Evolutionary conservation across 352 stramenopile species (phyloP), one percentile per base, ranked within the genome.

Genomic region (Phytophthora foliorum): DNA sequence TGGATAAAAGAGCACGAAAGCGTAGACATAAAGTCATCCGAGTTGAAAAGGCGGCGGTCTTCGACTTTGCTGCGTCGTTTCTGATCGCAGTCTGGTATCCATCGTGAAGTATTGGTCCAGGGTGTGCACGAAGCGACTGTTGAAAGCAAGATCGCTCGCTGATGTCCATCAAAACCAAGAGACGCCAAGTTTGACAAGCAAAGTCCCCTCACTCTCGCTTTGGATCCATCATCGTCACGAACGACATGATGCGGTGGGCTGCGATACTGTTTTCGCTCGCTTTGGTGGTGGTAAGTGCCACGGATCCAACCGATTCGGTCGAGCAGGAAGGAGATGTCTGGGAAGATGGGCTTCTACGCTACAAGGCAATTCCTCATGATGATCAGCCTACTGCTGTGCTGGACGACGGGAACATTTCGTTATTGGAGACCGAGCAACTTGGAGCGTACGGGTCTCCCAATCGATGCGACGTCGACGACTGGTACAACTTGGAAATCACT

Each of bases 81-180:
- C n/a, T n/a, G n/a, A n/a, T n/a, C n/a, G n/a, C n/a, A n/a, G n/a
- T n/a, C n/a, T n/a, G n/a, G n/a, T n/a, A n/a, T n/a, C n/a, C n/a
- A n/a, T n/a, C n/a, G n/a, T n/a, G n/a, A n/a, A n/a, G n/a, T n/a
- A n/a, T n/a, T n/a, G n/a, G n/a, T n/a, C n/a, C n/a, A n/a, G n/a
- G n/a, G n/a, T n/a, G 32, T 39, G 32, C 10, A 17, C 10, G 17
- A 42, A 14, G 36, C 36, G 36, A 42, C 36, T 42, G 36, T 42
- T 42, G 36, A 42, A 42, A 42, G 36, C 36, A 42, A n/a, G 36
- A 42, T 42, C 36, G 36, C 36, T 11, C n/a, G n/a, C 32, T n/a
- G 39, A 45, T 45, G 39, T 21, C 39, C 39, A 45, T 45, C 39
- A 45, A 29, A 44, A 21, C 17, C 36, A 44, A 45, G n/a, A 42